These are phyloP conservation scores for Rhodomyrtus tomentosa DNA, from an alignment of 345 rosid species.

Conservation along the genomic window DNA sequence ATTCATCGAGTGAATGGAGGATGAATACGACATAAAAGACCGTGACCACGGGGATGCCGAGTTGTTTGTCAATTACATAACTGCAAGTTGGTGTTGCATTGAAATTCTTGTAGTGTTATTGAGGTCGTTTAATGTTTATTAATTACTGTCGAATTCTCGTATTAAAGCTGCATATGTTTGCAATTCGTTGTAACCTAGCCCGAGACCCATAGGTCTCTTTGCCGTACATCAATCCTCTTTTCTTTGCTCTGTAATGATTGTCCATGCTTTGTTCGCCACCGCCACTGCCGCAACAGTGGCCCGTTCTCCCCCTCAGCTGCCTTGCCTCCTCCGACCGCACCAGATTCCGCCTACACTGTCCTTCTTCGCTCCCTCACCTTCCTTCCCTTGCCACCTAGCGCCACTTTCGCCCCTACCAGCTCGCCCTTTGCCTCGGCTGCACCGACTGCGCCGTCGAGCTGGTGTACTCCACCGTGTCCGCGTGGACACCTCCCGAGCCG, in stretches of 20 bases:
- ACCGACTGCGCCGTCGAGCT: slow-evolving; percentile 76
- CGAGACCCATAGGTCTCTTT: too few species aligned
- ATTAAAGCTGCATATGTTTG: not conserved
- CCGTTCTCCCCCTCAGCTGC: slow-evolving; percentile 50
- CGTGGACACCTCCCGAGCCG: slow-evolving; percentile 73
- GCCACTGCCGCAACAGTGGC: slow-evolving; percentile 66
- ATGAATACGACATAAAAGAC: not conserved
- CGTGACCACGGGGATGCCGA: not conserved
- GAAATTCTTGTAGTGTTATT: fast-evolving
- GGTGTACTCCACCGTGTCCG: slow-evolving; percentile 84
- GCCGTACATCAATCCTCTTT: too few species aligned
- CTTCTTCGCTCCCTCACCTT: slow-evolving; percentile 80
- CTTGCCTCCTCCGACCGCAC: slow-evolving; percentile 1
- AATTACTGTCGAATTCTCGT: not conserved
- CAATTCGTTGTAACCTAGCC: not conserved
- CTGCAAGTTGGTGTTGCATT: not conserved
- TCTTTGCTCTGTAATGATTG: too few species aligned
- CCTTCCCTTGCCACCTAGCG: slow-evolving; percentile 95
- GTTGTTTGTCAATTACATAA: not conserved
- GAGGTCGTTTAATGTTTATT: not conserved
- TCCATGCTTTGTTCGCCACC: not conserved
- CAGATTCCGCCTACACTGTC: slow-evolving; percentile 1
- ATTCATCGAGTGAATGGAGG: not conserved
- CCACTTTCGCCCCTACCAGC: slow-evolving; percentile 87
- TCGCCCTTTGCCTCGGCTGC: slow-evolving; percentile 83